Base-by-base conservation (phyloP, 2,329 filamentous ascomycete genomes). In the Calonectria pteridis region DNA sequence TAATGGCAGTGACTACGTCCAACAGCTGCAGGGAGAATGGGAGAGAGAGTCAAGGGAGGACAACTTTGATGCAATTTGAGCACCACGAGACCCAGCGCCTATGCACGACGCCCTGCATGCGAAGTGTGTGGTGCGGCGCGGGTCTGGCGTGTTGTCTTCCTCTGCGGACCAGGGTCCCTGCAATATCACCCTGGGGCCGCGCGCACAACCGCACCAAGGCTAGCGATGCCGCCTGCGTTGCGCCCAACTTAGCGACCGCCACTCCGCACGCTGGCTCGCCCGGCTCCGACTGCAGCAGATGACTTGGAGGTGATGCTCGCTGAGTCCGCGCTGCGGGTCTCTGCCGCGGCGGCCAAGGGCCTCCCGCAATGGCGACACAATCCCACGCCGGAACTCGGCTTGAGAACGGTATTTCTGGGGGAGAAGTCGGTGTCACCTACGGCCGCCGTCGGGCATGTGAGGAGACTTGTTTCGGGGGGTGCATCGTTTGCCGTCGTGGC, bases 71-170 rank as follows among this genome's bases (percentile, higher is more conserved):
- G 74, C 68, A 73, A 73, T 73, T 68, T 68, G 53, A 68, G 67
- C 74, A 78, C 79, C 81, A 82, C 81, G 80, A 79, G 81, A 82
- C 81, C 79, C 78, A 72, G 75, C 72, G 79, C 77, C 75, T 77
- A 82, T 82, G 81, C 80, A 82, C 75, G 77, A 75, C 74, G 78
- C 77, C 76, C 77, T 78, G 79, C 76, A 79, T 75, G 78, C 77
- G 23, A 62, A 62, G 35, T 77, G 78, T 78, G 75, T 74, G 78
- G 73, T 76, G 77, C 77, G 77, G 73, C 74, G 76, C 73, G 73
- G 77, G 67, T 66, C 73, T 80, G 74, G 68, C 71, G 78, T 78
- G 67, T 74, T 75, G 72, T 75, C 76, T 58, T 75, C 63, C 50
- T 72, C 64, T 67, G 28, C 43, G 69, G 72, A 69, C 64, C 59